Percentiles rank a stretch among this genome's conserved stretches.
phyloP scores from a whole-genome alignment of 2,329 filamentous ascomycete species.

The Colletotrichum sp. region DNA sequence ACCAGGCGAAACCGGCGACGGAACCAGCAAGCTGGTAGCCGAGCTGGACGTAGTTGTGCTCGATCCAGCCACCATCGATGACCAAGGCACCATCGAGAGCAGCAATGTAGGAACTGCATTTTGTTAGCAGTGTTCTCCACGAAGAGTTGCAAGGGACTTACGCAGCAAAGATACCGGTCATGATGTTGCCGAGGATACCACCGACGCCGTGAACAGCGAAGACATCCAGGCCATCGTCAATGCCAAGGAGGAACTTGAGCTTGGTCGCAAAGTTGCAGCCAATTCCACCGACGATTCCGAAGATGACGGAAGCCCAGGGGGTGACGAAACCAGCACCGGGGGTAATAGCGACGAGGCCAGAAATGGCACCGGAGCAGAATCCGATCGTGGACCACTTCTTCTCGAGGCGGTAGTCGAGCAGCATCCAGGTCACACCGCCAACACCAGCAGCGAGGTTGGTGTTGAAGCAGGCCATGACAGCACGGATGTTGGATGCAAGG shows the following conservation, averaged over 20 bases:
- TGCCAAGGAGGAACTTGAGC: slow-evolving; percentile 74
- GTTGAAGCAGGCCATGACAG: slow-evolving; percentile 87
- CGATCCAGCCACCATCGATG: slow-evolving; percentile 71
- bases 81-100: slow-evolving; percentile 70
- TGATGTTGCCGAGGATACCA: slow-evolving; percentile 79
- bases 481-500: slow-evolving; percentile 81
- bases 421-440: slow-evolving; percentile 82
- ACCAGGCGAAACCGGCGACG: slow-evolving; percentile 67
- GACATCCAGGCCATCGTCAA: slow-evolving; percentile 89
- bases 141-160: slow-evolving; percentile 39
- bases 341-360: slow-evolving; percentile 89
- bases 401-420: slow-evolving; percentile 90
- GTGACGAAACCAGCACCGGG: slow-evolving; percentile 86
- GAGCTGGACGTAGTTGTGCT: slow-evolving; percentile 73
- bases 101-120: slow-evolving; percentile 68
- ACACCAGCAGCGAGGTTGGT: slow-evolving; percentile 87
- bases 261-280: slow-evolving; percentile 88
- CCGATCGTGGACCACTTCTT: slow-evolving; percentile 93
- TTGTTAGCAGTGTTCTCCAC: not conserved
- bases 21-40: slow-evolving; percentile 75
- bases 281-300: slow-evolving; percentile 64
- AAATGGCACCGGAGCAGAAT: slow-evolving; percentile 89
- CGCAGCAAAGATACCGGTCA: slow-evolving; percentile 80
- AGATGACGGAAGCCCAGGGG: slow-evolving; percentile 63
- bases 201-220: slow-evolving; percentile 90